Conservation (phyloP, 2,329 filamentous ascomycete genomes). For the Penicillium sp. region DNA sequence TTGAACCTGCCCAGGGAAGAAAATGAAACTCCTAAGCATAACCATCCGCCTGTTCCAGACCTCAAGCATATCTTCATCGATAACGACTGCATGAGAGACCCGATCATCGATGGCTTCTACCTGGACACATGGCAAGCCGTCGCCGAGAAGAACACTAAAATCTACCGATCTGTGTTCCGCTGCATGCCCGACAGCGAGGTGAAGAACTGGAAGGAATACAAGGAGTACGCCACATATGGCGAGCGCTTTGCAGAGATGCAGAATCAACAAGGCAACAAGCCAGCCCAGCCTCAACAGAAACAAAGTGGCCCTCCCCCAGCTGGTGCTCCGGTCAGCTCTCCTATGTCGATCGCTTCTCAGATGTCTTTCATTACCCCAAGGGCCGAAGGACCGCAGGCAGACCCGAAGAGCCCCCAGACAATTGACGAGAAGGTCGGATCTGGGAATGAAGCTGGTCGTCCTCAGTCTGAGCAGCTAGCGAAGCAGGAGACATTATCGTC, state of each 20-base stretch:
- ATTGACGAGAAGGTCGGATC: slow-evolving; percentile 38
- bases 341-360: slow-evolving; percentile 26
- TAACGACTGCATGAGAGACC: slow-evolving; percentile 93
- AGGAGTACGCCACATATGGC: slow-evolving; percentile 75
- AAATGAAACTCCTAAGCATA: slow-evolving; percentile 52
- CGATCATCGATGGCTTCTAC: slow-evolving; percentile 76
- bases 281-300: slow-evolving; percentile 48
- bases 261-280: slow-evolving; percentile 53
- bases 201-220: slow-evolving; percentile 88
- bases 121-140: slow-evolving; percentile 84
- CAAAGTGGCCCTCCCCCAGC: slow-evolving; percentile 42
- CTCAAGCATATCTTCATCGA: slow-evolving; percentile 72
- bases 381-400: slow-evolving; percentile 31
- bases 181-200: slow-evolving; percentile 97
- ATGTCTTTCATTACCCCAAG: slow-evolving; percentile 29
- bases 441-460: slow-evolving; percentile 38
- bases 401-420: slow-evolving; percentile 31
- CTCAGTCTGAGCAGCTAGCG: slow-evolving; percentile 29
- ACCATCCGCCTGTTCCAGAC: slow-evolving; percentile 57
- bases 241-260: slow-evolving; percentile 72
- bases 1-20: slow-evolving; percentile 50
- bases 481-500: slow-evolving; percentile 34
- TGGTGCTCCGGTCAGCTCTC: slow-evolving; percentile 26
- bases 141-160: slow-evolving; percentile 91
- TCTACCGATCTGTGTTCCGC: slow-evolving; percentile 90